These are phyloP conservation scores for Penicillium bialowiezense DNA, from an alignment of 495 filamentous ascomycete genomes.

Conservation along the genomic window DNA sequence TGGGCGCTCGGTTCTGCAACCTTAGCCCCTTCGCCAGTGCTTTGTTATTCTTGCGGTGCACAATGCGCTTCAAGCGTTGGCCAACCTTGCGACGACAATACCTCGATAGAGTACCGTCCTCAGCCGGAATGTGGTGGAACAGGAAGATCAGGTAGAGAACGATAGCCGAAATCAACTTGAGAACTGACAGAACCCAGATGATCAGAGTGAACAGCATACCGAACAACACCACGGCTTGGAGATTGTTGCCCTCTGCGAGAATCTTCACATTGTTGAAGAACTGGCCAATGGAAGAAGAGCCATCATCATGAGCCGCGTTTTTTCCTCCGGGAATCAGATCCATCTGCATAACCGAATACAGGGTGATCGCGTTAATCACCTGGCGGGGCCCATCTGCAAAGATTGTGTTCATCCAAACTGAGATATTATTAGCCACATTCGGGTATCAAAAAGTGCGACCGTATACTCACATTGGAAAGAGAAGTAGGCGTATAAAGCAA, in stretches of 20 bases:
- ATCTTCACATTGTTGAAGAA: conserved; percentile 76
- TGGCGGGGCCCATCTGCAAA: conserved; percentile 90
- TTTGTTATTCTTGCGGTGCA: conserved; percentile 77
- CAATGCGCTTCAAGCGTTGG: conserved; percentile 73
- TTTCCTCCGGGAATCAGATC: conserved; percentile 62
- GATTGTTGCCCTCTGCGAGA: conserved; percentile 65
- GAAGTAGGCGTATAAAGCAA: conserved; percentile 92
- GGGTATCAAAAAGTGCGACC: neutral
- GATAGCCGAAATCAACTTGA: conserved; percentile 69
- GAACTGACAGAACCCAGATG: conserved; percentile 79
- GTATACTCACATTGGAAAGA: conserved; percentile 74
- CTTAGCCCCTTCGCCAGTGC: conserved; percentile 73
- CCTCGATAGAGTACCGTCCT: conserved; percentile 71
- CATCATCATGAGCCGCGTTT: conserved; percentile 48
- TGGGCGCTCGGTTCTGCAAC: conserved; percentile 56
- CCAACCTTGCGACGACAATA: conserved; percentile 93
- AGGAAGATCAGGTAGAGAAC: conserved; percentile 83
- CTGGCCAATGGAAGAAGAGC: conserved; percentile 47
- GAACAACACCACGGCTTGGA: conserved; percentile 75
- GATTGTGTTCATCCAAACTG: conserved; percentile 83
- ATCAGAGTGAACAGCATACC: conserved; percentile 90
- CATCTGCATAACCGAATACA: conserved; percentile 73
- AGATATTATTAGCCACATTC: conserved; percentile 12
- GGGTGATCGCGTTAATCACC: conserved; percentile 80
- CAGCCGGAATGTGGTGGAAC: conserved; percentile 79